Evolutionary conservation across 1,284 basidiomycete species (phyloP).

Genomic region (Anthracocystis panici-leucophaei): DNA sequence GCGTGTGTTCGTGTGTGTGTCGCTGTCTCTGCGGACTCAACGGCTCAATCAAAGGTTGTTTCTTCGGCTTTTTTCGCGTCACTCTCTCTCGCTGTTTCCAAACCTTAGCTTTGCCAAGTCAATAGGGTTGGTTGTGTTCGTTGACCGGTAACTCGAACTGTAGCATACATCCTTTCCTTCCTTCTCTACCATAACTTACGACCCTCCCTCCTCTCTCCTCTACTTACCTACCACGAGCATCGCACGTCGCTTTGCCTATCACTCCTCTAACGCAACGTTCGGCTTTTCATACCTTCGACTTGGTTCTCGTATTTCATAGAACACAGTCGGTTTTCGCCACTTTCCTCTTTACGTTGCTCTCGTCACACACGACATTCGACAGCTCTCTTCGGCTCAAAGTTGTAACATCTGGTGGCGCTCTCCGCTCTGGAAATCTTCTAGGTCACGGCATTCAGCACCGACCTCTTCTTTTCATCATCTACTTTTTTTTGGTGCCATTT

Average conservation of each 20-base stretch:
- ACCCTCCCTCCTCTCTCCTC: not conserved
- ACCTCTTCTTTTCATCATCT: not conserved
- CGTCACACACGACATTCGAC: not conserved
- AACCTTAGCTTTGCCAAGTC: too few species aligned
- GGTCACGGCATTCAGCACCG: not conserved
- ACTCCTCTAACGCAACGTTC: not conserved
- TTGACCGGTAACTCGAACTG: too few species aligned
- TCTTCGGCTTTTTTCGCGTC: too few species aligned
- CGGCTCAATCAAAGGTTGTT: too few species aligned
- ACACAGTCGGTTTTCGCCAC: not conserved
- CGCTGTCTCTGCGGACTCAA: too few species aligned
- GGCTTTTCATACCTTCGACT: too few species aligned
- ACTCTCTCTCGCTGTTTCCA: not conserved
- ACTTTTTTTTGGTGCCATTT: too few species aligned
- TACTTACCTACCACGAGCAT: not conserved
- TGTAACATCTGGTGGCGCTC: too few species aligned
- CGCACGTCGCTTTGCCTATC: not conserved
- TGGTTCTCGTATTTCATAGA: not conserved
- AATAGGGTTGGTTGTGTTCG: too few species aligned
- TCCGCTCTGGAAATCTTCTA: too few species aligned
- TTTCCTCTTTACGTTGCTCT: not conserved
- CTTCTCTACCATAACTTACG: not conserved
- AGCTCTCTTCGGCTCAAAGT: too few species aligned
- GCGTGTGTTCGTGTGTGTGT: too few species aligned
- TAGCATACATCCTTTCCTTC: not conserved